A percentile compares a stretch with the other conserved stretches of the same genome.
Evolutionary conservation across 225 moss, liverwort and hornwort genomes (phyloP).

Genomic region (Polytrichum formosum): DNA sequence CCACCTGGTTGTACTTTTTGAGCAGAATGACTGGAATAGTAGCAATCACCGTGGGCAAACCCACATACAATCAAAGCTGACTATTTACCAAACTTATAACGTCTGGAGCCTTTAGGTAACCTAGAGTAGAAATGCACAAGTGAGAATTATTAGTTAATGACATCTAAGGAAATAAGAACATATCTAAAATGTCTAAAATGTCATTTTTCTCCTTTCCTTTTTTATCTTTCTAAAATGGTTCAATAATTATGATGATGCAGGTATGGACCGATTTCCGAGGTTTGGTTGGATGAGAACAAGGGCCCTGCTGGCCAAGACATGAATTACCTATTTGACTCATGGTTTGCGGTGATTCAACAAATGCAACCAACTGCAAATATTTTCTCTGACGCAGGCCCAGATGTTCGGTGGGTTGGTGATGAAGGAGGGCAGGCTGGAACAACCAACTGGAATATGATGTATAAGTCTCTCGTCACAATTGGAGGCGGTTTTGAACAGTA

Average conservation of each 20-base stretch:
- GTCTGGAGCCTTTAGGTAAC: too few relatives aligned
- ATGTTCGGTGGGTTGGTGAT: slow-evolving; percentile 83
- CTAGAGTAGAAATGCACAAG: too few relatives aligned
- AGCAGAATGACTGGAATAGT: too few relatives aligned
- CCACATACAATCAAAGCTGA: too few relatives aligned
- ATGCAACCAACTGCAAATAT: slow-evolving; percentile 84
- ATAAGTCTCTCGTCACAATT: slow-evolving; percentile 56
- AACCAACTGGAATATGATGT: slow-evolving; percentile 90
- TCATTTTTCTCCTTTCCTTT: too few relatives aligned
- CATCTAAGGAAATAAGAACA: too few relatives aligned
- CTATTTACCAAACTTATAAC: too few relatives aligned
- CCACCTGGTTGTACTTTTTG: too few relatives aligned
- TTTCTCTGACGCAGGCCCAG: slow-evolving; percentile 85
- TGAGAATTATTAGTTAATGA: too few relatives aligned
- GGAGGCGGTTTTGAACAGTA: slow-evolving; percentile 55
- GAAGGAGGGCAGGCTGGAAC: slow-evolving; percentile 67
- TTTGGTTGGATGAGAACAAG: slow-evolving; percentile 81
- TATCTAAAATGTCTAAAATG: too few relatives aligned
- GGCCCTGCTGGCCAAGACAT: slow-evolving; percentile 48
- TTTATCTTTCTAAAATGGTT: too few relatives aligned
- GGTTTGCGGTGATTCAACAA: slow-evolving; percentile 77
- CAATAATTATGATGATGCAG: slow-evolving; percentile 22
- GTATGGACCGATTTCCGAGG: slow-evolving; percentile 79
- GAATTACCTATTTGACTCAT: slow-evolving; percentile 64
- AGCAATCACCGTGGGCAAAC: too few relatives aligned